Evolutionary conservation across 192 early-diverging fungal species (phyloP), one percentile per base, ranked within the genome.

Genomic region (Linnemannia hyalina): DNA sequence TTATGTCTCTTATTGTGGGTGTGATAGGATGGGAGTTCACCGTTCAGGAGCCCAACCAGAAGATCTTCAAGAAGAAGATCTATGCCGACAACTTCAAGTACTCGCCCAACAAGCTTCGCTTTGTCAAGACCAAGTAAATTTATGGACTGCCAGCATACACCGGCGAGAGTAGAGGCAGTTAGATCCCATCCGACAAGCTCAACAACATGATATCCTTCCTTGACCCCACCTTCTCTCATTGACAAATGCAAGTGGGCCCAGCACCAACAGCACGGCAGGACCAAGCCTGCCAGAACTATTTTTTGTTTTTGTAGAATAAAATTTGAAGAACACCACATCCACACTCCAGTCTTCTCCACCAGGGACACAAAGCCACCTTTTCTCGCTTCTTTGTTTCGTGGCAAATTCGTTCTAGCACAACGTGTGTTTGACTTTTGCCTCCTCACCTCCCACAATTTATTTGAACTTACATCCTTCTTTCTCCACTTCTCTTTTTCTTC

Each of bases 11-110:
- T 35, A 42, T 15, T 23, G 70, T 29, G 9, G 47, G 42, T 57
- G 23, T 6, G 44, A 47, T 44, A 90, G 90, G 97, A 11, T 99
- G 97, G 93, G 93, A 93, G 47, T 96, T 97, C 88, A 94, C 92
- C 90, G 94, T 99, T 35, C 95, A 97, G 80, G 96, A 97, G 78
- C 97, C 97, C 15, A 94, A 97, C 81, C 89, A 92, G 83, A 88
- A 88, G 60, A 83, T 84, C 46, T 96, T 97, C 83, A 92, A 92
- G 79, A 91, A 93, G 71, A 98, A 97, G 91, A 83, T 89, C 11
- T 99, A 99, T 89, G 94, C 96, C 46, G 93, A 96, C 75, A 99
- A 98, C 93, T 99, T 95, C 93, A 95, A 93, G 81, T 96, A 96
- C 82, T 92, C 91, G 26, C 90, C 95, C 11, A 92, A 88, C 29